Evolutionary conservation across 805 yeast species (phyloP).

Genomic region (Teunomyces tritomae): DNA sequence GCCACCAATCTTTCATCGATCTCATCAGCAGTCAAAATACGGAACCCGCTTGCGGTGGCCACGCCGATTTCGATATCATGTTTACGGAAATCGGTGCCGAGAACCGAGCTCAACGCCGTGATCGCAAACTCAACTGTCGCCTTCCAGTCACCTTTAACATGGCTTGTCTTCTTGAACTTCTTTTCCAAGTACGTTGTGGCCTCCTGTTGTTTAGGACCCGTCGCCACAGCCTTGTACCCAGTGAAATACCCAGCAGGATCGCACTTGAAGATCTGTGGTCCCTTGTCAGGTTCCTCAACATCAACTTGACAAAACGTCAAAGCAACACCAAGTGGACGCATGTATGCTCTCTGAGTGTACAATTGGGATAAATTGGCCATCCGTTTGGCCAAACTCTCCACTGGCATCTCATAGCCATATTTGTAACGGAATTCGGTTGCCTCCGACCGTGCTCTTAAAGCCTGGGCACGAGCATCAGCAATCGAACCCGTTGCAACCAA

Average conservation of each 20-base stretch:
- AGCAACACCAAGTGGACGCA: conserved; percentile 97
- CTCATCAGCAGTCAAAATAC: conserved; percentile 74
- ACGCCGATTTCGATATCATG: conserved; percentile 93
- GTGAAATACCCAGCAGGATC: conserved; percentile 97
- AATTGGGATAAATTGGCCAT: conserved; percentile 95
- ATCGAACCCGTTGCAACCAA: conserved; percentile 92
- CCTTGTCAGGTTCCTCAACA: conserved; percentile 65
- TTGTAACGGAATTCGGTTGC: conserved; percentile 93
- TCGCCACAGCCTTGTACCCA: conserved; percentile 87
- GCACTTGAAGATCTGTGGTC: conserved; percentile 86
- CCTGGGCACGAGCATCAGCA: conserved; percentile 92
- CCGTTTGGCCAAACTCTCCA: conserved; percentile 86
- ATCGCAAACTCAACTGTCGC: conserved; percentile 88
- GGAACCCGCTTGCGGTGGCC: conserved; percentile 71
- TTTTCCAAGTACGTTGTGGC: conserved; percentile 87
- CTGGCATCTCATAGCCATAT: conserved; percentile 96
- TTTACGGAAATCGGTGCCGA: conserved; percentile 91
- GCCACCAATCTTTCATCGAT: conserved; percentile 92
- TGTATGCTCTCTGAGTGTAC: conserved; percentile 95
- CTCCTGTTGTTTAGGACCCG: conserved; percentile 98
- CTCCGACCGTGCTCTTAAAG: conserved; percentile 88
- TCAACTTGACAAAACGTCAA: conserved; percentile 77
- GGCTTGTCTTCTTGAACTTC: conserved; percentile 69
- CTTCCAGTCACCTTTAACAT: conserved; percentile 80
- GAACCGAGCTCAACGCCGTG: conserved; percentile 76